Conservation (phyloP, 2,329 filamentous ascomycete species). For the Apiospora rasikravindrae region DNA sequence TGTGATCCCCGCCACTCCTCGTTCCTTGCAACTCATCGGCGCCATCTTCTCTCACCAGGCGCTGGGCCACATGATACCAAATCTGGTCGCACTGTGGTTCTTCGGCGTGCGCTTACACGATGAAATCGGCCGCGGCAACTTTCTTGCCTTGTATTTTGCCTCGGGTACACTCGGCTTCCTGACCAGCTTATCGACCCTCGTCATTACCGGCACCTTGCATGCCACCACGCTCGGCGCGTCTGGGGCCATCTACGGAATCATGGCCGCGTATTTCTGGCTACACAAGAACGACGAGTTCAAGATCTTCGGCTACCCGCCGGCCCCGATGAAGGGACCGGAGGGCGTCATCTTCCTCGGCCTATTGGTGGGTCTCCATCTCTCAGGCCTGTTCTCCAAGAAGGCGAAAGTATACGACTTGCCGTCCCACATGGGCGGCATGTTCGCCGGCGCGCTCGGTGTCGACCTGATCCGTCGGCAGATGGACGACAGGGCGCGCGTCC, state of each 20-base stretch:
- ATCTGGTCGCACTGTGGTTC: constrained; percentile 70
- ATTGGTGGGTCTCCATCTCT: constrained; percentile 55
- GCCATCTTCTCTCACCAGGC: constrained; percentile 73
- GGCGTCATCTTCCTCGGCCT: constrained; percentile 60
- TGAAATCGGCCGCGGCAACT: constrained; percentile 70
- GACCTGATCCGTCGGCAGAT: constrained; percentile 41
- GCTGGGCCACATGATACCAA: constrained; percentile 63
- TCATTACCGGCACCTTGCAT: constrained; percentile 50
- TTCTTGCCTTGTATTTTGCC: constrained; percentile 69
- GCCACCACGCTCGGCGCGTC: constrained; percentile 69
- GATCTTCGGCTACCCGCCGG: constrained; percentile 62
- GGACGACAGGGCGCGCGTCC: constrained; percentile 32
- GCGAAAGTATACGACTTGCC: constrained; percentile 54
- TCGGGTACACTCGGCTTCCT: constrained; percentile 64
- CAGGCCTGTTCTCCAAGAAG: constrained; percentile 49
- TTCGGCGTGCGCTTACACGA: constrained; percentile 72
- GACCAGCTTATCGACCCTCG: constrained; percentile 58
- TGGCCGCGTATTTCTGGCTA: constrained; percentile 66
- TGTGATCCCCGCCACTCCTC: constrained; percentile 67
- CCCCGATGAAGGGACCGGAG: constrained; percentile 56
- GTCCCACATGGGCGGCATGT: constrained; percentile 59
- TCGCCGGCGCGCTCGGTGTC: constrained; percentile 50
- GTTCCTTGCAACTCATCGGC: constrained; percentile 64
- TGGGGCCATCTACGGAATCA: constrained; percentile 65
- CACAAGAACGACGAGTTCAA: constrained; percentile 62